Conservation (phyloP, 2,329 filamentous ascomycete genomes). For the Arachnomyces sp. region DNA sequence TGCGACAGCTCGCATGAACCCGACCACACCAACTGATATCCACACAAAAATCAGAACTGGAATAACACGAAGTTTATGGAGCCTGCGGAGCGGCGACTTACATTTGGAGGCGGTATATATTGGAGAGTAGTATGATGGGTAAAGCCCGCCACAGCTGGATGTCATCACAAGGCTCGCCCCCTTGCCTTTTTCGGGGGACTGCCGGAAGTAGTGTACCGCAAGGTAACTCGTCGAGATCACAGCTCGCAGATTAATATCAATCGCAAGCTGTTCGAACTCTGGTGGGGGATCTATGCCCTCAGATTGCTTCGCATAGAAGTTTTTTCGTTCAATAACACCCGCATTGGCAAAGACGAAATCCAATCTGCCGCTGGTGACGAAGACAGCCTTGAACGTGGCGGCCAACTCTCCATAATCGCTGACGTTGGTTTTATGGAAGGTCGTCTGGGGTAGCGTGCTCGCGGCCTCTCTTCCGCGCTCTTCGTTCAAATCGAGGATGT, state of each 20-base stretch:
- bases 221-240: slow-evolving; percentile 30
- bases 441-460: slow-evolving; percentile 18
- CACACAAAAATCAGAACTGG: not conserved
- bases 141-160: slow-evolving; percentile 25
- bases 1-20: slow-evolving; percentile 32
- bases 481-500: slow-evolving; percentile 34
- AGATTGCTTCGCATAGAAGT: slow-evolving; percentile 31
- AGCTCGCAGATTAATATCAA: slow-evolving; percentile 25
- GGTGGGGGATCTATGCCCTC: slow-evolving; percentile 12
- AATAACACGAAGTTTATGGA: not conserved
- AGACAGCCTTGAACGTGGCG: slow-evolving; percentile 31
- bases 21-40: slow-evolving; percentile 25
- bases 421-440: slow-evolving; percentile 34
- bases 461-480: slow-evolving; percentile 24
- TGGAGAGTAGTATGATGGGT: slow-evolving; percentile 25
- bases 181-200: slow-evolving; percentile 13
- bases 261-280: slow-evolving; percentile 25
- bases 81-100: too few species aligned
- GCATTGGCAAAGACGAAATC: slow-evolving; percentile 46
- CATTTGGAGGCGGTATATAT: slow-evolving; percentile 35
- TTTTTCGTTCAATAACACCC: slow-evolving; percentile 35
- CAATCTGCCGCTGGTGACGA: slow-evolving; percentile 25
- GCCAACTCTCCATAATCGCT: slow-evolving; percentile 27
- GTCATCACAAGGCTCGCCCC: slow-evolving; percentile 26
- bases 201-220: slow-evolving; percentile 28